Evolutionary conservation across 768 basidiomycete genomes (phyloP).

Genomic region (Trametes sanguinea): DNA sequence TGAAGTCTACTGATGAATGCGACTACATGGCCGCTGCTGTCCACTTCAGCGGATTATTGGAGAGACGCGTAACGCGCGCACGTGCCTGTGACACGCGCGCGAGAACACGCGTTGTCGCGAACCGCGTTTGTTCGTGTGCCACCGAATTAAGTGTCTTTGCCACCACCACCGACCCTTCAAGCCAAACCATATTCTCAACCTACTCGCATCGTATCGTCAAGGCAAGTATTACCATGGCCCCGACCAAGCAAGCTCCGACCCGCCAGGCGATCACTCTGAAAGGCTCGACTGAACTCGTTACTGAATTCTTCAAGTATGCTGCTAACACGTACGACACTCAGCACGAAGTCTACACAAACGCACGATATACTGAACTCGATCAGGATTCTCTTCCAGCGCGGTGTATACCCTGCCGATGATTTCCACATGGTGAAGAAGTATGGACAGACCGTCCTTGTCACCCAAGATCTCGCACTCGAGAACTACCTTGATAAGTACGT

Average conservation of each 20-base stretch:
- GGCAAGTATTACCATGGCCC: conserved; percentile 35
- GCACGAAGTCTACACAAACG: conserved; percentile 12
- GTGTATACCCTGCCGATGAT: conserved; percentile 96
- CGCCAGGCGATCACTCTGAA: conserved; percentile 91
- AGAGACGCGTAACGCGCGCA: conserved; percentile 16
- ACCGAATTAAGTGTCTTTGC: not conserved
- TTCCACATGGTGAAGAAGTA: conserved; percentile 99
- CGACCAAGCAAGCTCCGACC: conserved; percentile 47
- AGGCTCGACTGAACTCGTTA: conserved; percentile 90
- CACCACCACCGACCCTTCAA: not conserved
- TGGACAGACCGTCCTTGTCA: conserved; percentile 92
- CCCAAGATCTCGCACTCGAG: conserved; percentile 90
- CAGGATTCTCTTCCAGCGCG: conserved; percentile 94
- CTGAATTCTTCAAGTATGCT: conserved; percentile 99
- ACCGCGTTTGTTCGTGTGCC: conserved; percentile 19
- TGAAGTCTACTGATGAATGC: too few species aligned
- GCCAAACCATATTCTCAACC: not conserved
- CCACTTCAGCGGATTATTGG: too few species aligned
- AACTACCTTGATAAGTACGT: conserved; percentile 84
- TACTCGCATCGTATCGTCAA: not conserved
- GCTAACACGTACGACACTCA: conserved; percentile 80
- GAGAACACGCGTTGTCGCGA: conserved; percentile 12
- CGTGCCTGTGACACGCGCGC: conserved; percentile 26
- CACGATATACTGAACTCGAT: not conserved
- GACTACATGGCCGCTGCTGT: not conserved